Evolutionary conservation across 352 stramenopile species (phyloP), one percentile per base, ranked within the genome.

Genomic region (Phytophthora litchii): DNA sequence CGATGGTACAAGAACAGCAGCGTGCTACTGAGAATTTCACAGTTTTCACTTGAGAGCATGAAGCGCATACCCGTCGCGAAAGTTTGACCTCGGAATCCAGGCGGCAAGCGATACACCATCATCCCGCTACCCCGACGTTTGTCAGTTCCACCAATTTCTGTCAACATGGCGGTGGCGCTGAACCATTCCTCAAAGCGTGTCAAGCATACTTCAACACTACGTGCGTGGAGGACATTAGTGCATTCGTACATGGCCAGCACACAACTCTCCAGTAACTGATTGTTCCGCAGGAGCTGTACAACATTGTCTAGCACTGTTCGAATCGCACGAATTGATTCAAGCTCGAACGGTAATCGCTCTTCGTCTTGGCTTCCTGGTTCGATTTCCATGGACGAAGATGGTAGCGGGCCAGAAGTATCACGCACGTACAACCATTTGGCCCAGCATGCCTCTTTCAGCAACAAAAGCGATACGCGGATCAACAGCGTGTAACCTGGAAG

Each of bases 121-220:
- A 75, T 72, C 0, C 64, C 56, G 13, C 60, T 40, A 25, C 45
- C 20, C 65, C 46, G 32, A 37, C 49, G 53, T 42, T 54, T 55
- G 20, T 61, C 59, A n/a, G 49, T 25, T 0, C 54, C 54, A 10
- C 64, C 50, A 17, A 71, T 55, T 13, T 67, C 34, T 3, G 60
- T 74, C 6, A 70, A 50, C 48, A 71, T 70, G 2, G 78, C 74
- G 1, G 71, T 69, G 4, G 67, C 72, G 17, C 64, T 74, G 25
- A 92, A 86, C 83, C 83, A 93, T 52, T 86, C 76, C 42, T 91
- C 83, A n/a, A 91, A 72, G 14, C 70, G 69, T 2, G 65, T 68
- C 16, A 93, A 62, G 29, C 79, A 90, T 3, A 77, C 62, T 25
- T 78, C 71, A 27, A 93, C 78, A 9, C 81, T 91, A 14, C 83